Evolutionary conservation across 2,329 filamentous ascomycete genomes (phyloP).

Genomic region (Ilyonectria sp.): DNA sequence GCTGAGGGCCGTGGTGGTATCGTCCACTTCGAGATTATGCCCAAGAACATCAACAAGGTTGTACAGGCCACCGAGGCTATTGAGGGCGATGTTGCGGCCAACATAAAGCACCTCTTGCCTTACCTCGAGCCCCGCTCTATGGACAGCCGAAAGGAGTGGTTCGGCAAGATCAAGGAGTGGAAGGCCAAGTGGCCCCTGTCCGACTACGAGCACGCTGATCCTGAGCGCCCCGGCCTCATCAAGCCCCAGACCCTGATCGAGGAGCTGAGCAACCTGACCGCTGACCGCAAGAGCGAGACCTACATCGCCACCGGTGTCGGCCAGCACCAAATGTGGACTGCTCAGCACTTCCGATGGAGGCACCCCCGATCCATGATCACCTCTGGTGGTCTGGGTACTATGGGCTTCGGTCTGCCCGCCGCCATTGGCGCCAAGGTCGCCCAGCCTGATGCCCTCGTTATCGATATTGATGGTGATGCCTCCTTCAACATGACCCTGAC

Average conservation of each 20-base stretch:
- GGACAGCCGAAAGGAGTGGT: conserved; percentile 85
- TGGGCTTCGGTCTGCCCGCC: conserved; percentile 95
- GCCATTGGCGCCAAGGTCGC: conserved; percentile 95
- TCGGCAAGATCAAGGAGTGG: conserved; percentile 90
- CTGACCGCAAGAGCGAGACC: conserved; percentile 84
- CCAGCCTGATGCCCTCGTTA: conserved; percentile 83
- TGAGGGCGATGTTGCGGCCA: conserved; percentile 90
- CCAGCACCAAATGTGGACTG: conserved; percentile 99
- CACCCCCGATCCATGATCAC: conserved; percentile 95
- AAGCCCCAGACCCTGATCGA: conserved; percentile 96
- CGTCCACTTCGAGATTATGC: conserved; percentile 97
- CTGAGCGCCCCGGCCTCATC: conserved; percentile 83
- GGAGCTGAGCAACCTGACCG: conserved; percentile 88
- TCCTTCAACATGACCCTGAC: conserved; percentile 99
- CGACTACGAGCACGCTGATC: conserved; percentile 84
- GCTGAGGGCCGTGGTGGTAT: conserved; percentile 91
- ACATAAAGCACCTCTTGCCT: conserved; percentile 83
- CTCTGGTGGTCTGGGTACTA: conserved; percentile 87
- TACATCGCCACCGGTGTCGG: conserved; percentile 95
- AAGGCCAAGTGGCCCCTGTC: conserved; percentile 91
- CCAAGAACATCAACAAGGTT: conserved; percentile 99
- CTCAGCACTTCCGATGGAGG: conserved; percentile 96
- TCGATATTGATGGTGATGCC: conserved; percentile 98
- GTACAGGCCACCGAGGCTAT: conserved; percentile 96
- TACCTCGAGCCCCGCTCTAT: conserved; percentile 74